Conservation (phyloP, 2,329 filamentous ascomycete species). For the Arthrobotrys musiformis region DNA sequence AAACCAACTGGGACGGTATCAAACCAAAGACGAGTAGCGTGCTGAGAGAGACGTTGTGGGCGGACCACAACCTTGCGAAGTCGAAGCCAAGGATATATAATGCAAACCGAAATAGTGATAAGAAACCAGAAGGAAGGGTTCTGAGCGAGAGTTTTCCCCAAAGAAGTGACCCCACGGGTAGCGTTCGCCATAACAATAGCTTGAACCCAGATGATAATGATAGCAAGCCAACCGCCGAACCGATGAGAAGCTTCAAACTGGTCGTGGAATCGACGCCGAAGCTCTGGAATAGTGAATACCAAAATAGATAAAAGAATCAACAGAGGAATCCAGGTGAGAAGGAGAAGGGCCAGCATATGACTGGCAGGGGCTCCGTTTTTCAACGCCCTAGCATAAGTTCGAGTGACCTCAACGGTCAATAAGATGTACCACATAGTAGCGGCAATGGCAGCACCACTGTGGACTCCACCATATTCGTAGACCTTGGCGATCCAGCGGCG, state of each 20-base stretch:
- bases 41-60: conserved; percentile 75
- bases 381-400: conserved; percentile 37
- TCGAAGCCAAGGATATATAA: conserved; percentile 78
- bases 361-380: conserved; percentile 24
- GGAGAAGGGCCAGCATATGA: conserved; percentile 56
- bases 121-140: conserved; percentile 76
- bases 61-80: conserved; percentile 75
- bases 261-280: conserved; percentile 74
- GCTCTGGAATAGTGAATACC: conserved; percentile 70
- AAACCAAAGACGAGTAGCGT: conserved; percentile 79
- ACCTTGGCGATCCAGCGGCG: conserved; percentile 66
- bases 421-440: conserved; percentile 66
- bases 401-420: conserved; percentile 62
- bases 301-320: conserved; percentile 69
- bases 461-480: conserved; percentile 68
- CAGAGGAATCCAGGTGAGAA: conserved; percentile 62
- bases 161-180: conserved; percentile 60
- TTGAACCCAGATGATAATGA: conserved; percentile 74
- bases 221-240: conserved; percentile 75
- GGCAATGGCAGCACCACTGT: conserved; percentile 67
- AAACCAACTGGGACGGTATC: conserved; percentile 68
- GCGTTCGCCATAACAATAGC: conserved; percentile 66
- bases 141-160: conserved; percentile 62
- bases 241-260: conserved; percentile 77
- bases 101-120: conserved; percentile 71